Base-by-base conservation (phyloP, 768 basidiomycete genomes). In the Asterophora lycoperdoides region DNA sequence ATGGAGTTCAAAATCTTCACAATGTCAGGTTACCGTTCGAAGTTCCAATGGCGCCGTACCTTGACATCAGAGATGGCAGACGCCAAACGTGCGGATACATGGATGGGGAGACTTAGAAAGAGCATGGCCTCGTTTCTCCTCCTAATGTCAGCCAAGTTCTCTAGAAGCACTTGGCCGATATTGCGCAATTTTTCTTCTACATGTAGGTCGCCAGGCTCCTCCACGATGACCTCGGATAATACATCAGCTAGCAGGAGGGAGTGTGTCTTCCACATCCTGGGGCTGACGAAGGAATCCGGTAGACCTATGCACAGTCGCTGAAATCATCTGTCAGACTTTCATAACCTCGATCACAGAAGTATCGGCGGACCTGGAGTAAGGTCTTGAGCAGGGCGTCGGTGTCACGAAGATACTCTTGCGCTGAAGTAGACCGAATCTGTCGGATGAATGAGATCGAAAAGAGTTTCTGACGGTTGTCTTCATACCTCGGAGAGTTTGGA, bases 51-150 rank as follows among this genome's bases (percentile, higher is more conserved):
- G 19, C 29, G 23, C n/a, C 52, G 52, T 55, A 75, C 77, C 68
- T 78, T 76, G 17, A 79, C 71, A 58, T 76, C 73, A 11, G 69
- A 68, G 17, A 80, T 83, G 29, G 84, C 81, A 18, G 80, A 80
- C 2, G 79, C 80, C 13, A 88, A 71, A 28, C 74, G 71, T 26
- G 79, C 80, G 9, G 82, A 74, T 7, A 74, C 75, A 26, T 82
- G 80, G 0, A 79, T 72, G 30, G 86, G 83, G 8, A 84, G 73
- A 54, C 79, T 80, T 36, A 75, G 74, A 52, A 92, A 89, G 28
- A 86, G 64, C 76, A 92, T 81, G 2, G 86, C 86, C 51, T 93
- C 87, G 51, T 93, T 93, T 47, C 93, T 76, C 45, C 77, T 71
- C 53, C 78, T 81, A 19, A 93, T 80, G 57, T 88, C 86, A n/a